Base-by-base conservation (phyloP, 768 basidiomycete species). In the Rickenella mellea region DNA sequence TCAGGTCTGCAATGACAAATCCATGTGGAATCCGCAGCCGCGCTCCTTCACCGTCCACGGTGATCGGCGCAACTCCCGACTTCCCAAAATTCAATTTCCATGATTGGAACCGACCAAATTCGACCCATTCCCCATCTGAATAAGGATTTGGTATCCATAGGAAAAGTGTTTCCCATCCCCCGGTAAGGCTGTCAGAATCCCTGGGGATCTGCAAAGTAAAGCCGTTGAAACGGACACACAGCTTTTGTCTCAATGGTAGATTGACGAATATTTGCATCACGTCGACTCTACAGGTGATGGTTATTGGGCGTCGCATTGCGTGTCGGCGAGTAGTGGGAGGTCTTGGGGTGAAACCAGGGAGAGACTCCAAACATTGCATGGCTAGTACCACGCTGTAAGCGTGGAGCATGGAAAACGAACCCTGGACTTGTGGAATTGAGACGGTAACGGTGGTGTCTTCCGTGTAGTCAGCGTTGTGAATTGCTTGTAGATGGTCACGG, bases 1-100 rank as follows among this genome's bases (percentile, higher is more conserved):
- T 70, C 39, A 96, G 66, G 24, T 88, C 78, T 3, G 84, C 73
- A 30, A 92, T 60, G 30, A 84, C 61, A 56, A 83, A 94, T 10
- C 79, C 76, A 55, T 75, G 75, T 1, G 93, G 91, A 27, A 98
- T 80, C 15, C 79, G 77, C n/a, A 96, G 53, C 19, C 77, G 78
- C 1, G 76, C 70, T 39, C 78, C 80, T 27, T 86, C 77, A 15
- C 73, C 77, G 20, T 71, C 62, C 39, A 85, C 56, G 5, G 62
- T 53, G 41, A 92, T 60, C 4, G 67, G 62, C n/a, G 51, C 58
- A 11, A 52, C 53, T 27, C 61, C 52, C 12, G 42, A 44, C 17
- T 48, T 58, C 63, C 60, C 20, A 57, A 68, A 10, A 64, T 50
- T 43, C n/a, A 67, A 42, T 0, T 65, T 62, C 67, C 80, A 74